A percentile compares a stretch with the other conserved stretches of the same genome.
Evolutionary conservation across 2,329 filamentous ascomycete species (phyloP).

Genomic region (Fusarium solani-melongenae): DNA sequence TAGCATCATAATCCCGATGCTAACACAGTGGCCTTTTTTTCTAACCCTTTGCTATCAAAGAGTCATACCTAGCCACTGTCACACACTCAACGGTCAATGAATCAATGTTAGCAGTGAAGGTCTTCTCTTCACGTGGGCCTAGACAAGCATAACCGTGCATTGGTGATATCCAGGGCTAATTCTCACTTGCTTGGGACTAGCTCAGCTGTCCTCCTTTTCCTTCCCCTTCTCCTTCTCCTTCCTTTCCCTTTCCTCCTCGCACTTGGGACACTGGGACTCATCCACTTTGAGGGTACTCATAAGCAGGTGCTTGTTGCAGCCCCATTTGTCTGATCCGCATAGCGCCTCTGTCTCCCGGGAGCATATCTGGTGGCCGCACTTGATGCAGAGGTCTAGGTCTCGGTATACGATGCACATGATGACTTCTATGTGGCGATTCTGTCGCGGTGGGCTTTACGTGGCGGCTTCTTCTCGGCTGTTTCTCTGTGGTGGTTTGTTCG

Average conservation of each 20-base stretch:
- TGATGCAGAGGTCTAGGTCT: neutral
- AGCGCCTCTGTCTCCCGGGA: neutral
- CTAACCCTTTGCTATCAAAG: too few relatives aligned
- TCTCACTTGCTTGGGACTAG: neutral
- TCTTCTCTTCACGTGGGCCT: neutral
- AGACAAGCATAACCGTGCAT: neutral
- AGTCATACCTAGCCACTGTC: too few relatives aligned
- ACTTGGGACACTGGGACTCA: neutral
- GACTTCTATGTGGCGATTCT: neutral
- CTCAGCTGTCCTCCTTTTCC: neutral
- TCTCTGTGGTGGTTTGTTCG: neutral
- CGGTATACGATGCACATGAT: neutral
- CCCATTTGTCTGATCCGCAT: neutral
- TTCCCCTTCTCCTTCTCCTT: neutral
- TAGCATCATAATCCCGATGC: too few relatives aligned
- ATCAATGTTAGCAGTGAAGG: neutral
- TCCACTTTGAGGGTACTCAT: neutral
- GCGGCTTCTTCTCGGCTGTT: neutral
- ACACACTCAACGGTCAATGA: neutral
- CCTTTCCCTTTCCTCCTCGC: neutral
- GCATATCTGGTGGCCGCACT: neutral
- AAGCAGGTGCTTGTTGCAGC: neutral
- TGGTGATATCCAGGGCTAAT: neutral
- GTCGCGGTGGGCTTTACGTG: neutral
- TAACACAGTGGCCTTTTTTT: too few relatives aligned